These are phyloP conservation scores for Auricularia sp. DNA, from an alignment of 768 basidiomycete genomes.

Conservation along the genomic window DNA sequence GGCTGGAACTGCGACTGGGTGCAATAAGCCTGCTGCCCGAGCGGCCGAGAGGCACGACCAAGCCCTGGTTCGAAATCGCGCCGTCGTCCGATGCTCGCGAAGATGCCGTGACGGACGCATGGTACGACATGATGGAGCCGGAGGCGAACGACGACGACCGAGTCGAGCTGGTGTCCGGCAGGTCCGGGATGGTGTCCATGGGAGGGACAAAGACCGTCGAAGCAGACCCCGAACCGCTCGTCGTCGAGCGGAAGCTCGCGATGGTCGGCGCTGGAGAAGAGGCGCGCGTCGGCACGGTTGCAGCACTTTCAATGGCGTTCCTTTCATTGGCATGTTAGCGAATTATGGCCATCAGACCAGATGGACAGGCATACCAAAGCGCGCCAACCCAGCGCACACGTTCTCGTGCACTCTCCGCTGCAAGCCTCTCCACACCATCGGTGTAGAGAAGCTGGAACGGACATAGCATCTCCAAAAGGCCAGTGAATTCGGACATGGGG, in stretches of 20 bases:
- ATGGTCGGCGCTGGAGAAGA: conserved; percentile 49
- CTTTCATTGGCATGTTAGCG: conserved; percentile 26
- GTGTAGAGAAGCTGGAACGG: conserved; percentile 87
- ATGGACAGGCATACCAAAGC: conserved; percentile 54
- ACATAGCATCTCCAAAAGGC: conserved; percentile 61
- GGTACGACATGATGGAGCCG: conserved; percentile 23
- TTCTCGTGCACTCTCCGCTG: conserved; percentile 79
- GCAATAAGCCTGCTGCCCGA: conserved; percentile 45
- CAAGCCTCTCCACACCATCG: conserved; percentile 82
- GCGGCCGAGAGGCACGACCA: conserved; percentile 62
- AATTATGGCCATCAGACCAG: conserved; percentile 1
- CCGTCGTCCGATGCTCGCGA: conserved; percentile 61
- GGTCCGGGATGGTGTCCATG: conserved; percentile 55
- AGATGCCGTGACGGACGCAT: not conserved
- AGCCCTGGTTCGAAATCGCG: conserved; percentile 52
- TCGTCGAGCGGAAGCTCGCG: conserved; percentile 53
- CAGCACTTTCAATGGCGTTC: conserved; percentile 66
- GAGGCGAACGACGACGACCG: conserved; percentile 16
- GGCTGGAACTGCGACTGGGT: conserved; percentile 48
- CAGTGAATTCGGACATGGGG: conserved; percentile 26
- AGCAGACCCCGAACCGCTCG: conserved; percentile 43
- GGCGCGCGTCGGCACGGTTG: conserved; percentile 39
- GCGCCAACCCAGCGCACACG: conserved; percentile 87
- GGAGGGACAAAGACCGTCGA: conserved; percentile 75
- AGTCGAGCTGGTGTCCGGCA: conserved; percentile 39